Percentiles rank a stretch among this genome's conserved stretches.
These are phyloP conservation scores for Cynanchum wilfordii DNA, from an alignment of 257 asterid species.

Conservation along the genomic window DNA sequence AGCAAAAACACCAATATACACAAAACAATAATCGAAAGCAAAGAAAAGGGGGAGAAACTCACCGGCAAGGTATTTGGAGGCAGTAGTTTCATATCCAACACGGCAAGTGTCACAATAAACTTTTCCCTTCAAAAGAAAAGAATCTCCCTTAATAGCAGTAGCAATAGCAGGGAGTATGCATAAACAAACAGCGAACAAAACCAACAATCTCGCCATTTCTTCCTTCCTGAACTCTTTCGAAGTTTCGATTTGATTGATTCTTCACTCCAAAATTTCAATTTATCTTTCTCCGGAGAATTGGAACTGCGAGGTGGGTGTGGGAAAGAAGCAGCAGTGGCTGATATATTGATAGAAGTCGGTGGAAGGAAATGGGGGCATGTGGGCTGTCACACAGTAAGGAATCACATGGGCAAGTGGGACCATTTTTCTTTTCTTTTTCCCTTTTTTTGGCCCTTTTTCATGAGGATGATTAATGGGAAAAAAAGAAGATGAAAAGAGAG, in stretches of 20 bases:
- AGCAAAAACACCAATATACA: too few relatives aligned
- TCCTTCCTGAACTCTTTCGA: slow-evolving; percentile 19
- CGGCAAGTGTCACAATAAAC: slow-evolving; percentile 76
- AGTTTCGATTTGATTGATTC: not conserved
- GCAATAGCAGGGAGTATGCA: slow-evolving; percentile 39
- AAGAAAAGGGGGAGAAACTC: not conserved
- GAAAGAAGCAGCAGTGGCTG: not conserved
- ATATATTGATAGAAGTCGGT: slow-evolving; percentile 18
- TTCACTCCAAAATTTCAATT: not conserved
- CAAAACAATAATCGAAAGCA: not conserved
- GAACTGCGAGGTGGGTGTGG: not conserved
- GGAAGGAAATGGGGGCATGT: slow-evolving; percentile 12
- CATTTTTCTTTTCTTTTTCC: not conserved
- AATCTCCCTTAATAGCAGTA: slow-evolving; percentile 18
- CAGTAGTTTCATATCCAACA: slow-evolving; percentile 64
- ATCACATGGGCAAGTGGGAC: slow-evolving; percentile 10
- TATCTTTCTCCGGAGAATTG: not conserved
- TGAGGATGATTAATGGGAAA: too few relatives aligned
- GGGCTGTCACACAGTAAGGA: slow-evolving; percentile 10
- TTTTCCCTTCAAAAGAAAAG: slow-evolving; percentile 39
- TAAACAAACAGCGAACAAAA: slow-evolving; percentile 34
- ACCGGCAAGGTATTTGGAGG: slow-evolving; percentile 47
- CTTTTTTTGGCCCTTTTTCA: not conserved
- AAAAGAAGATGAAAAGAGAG: not conserved
- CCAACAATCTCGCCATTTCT: slow-evolving; percentile 47